Conservation (phyloP, 768 basidiomycete genomes). For the Termitomyces sp. region DNA sequence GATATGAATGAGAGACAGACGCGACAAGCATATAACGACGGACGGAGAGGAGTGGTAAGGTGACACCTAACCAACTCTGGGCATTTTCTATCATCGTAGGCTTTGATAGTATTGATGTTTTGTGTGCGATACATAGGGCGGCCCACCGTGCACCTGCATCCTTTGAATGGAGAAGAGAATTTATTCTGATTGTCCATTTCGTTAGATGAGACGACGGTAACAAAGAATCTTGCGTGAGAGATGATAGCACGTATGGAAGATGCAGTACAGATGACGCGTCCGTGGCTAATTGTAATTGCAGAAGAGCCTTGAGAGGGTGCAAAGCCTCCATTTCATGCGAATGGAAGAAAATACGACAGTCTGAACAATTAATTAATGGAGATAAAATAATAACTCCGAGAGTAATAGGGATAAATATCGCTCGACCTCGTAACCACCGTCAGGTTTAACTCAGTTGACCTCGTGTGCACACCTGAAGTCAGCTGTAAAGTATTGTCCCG, state of each 20-base stretch:
- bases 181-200: slow-evolving; percentile 75
- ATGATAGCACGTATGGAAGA: slow-evolving; percentile 52
- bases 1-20: slow-evolving; percentile 22
- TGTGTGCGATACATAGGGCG: slow-evolving; percentile 69
- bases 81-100: slow-evolving; percentile 63
- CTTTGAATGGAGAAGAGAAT: slow-evolving; percentile 73
- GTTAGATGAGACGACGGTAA: slow-evolving; percentile 58
- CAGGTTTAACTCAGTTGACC: neutral
- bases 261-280: slow-evolving; percentile 58
- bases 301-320: slow-evolving; percentile 55
- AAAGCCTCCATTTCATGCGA: slow-evolving; percentile 16
- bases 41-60: slow-evolving; percentile 66
- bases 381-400: slow-evolving; percentile 5
- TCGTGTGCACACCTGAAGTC: neutral
- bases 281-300: slow-evolving; percentile 70
- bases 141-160: slow-evolving; percentile 77
- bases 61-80: slow-evolving; percentile 64
- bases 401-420: slow-evolving; percentile 16
- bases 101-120: slow-evolving; percentile 55
- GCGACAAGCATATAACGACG: slow-evolving; percentile 29
- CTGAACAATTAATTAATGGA: too few species aligned
- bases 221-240: slow-evolving; percentile 50
- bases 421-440: neutral
- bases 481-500: neutral
- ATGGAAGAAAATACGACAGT: neutral